phyloP scores from a whole-genome alignment of 257 asterid species.

The Eucommia ulmoides region DNA sequence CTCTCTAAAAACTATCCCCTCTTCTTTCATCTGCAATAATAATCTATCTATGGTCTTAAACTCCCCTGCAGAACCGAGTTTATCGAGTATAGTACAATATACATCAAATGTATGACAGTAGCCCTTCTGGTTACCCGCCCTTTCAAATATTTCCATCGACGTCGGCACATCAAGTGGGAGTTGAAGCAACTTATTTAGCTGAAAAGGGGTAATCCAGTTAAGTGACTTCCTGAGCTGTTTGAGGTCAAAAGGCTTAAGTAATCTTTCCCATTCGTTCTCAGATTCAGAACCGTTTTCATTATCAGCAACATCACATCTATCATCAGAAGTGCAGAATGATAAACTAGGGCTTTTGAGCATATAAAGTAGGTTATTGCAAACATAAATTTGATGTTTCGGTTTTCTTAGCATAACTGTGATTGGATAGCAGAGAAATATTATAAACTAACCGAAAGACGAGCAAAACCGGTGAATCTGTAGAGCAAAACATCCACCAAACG shows the following conservation, averaged over 20 bases:
- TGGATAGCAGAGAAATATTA: neutral
- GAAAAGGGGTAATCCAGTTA: conserved; percentile 53
- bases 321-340: conserved; percentile 20
- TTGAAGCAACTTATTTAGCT: conserved; percentile 60
- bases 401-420: neutral
- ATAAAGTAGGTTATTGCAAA: neutral
- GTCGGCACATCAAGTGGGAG: conserved; percentile 61
- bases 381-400: neutral
- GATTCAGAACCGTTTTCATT: conserved; percentile 24
- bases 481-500: neutral
- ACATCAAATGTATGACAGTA: conserved; percentile 61
- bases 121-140: conserved; percentile 60
- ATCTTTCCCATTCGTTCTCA: conserved; percentile 80
- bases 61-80: conserved; percentile 48
- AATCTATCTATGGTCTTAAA: conserved; percentile 53
- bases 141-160: conserved; percentile 54
- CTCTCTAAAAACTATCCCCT: conserved; percentile 51
- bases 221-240: conserved; percentile 60
- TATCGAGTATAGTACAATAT: conserved; percentile 60
- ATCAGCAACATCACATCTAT: conserved; percentile 13
- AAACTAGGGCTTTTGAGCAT: conserved; percentile 16
- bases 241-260: conserved; percentile 81
- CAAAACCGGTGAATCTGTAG: neutral
- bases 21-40: conserved; percentile 76
- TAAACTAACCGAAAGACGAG: neutral